These are phyloP conservation scores for Piromyces finnis DNA, from an alignment of 192 early-diverging fungal species.

Conservation along the genomic window DNA sequence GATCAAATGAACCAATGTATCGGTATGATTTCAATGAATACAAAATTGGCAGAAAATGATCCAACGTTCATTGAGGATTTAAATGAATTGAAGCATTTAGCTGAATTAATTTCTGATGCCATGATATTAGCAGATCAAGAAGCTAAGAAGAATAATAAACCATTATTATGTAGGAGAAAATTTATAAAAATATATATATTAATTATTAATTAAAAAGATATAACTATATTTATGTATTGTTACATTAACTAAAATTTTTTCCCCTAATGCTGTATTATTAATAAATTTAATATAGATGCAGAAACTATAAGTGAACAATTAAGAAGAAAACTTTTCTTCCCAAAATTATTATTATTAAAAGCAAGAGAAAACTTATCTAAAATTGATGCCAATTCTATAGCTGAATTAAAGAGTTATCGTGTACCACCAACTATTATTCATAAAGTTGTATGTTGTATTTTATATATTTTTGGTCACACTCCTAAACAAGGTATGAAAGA, in stretches of 20 bases:
- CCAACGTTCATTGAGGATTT: slow-evolving; percentile 8
- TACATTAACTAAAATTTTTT: no score
- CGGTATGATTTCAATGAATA: slow-evolving; percentile 11
- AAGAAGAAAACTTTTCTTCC: slow-evolving; percentile 20
- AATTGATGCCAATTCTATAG: slow-evolving; percentile 17
- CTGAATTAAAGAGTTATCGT: slow-evolving; percentile 32
- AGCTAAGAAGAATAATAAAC: slow-evolving; percentile 2
- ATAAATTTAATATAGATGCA: slow-evolving; percentile 15
- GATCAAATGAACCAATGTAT: slow-evolving; percentile 9
- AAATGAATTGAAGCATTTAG: slow-evolving; percentile 11
- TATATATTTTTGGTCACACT: slow-evolving; percentile 31
- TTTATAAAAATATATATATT: not conserved
- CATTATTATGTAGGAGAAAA: not conserved
- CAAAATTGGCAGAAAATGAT: not conserved
- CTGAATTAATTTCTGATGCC: slow-evolving; percentile 5
- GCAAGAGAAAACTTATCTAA: slow-evolving; percentile 12
- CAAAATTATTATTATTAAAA: slow-evolving; percentile 22
- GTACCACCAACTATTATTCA: slow-evolving; percentile 26
- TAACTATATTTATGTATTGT: no score
- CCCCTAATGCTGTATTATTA: no score
- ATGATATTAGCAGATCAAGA: slow-evolving; percentile 5
- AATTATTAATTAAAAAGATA: no score
- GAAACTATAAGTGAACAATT: slow-evolving; percentile 23
- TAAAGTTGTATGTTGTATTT: slow-evolving; percentile 26
- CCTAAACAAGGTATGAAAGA: slow-evolving; percentile 18